These are phyloP conservation scores for Komagataea norvegica DNA, from an alignment of 1,139 yeast species.

Conservation along the genomic window DNA sequence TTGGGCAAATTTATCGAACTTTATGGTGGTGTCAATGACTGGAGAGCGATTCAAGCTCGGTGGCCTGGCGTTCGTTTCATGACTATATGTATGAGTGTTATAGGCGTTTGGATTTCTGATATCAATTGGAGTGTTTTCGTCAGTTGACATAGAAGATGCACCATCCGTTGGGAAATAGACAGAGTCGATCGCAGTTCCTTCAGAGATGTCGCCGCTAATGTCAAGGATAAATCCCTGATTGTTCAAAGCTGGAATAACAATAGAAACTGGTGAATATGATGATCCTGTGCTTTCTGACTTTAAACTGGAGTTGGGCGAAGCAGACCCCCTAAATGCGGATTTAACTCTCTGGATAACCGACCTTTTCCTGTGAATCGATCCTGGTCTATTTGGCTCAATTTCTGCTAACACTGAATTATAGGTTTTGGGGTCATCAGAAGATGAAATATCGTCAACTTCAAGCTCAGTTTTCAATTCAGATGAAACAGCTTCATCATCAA, in stretches of 20 bases:
- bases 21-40: slow-evolving; percentile 14
- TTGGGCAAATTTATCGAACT: slow-evolving; percentile 22
- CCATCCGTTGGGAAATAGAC: slow-evolving; percentile 19
- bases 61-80: no score
- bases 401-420: slow-evolving; percentile 1
- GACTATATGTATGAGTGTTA: background rate
- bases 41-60: no score
- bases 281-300: slow-evolving; percentile 15
- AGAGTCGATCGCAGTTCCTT: slow-evolving; percentile 17
- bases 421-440: no score
- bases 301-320: slow-evolving; percentile 1
- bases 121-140: slow-evolving; percentile 16
- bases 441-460: background rate
- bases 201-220: slow-evolving; percentile 16
- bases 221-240: slow-evolving; percentile 14
- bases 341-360: slow-evolving; percentile 13
- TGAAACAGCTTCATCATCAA: background rate
- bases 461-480: no score
- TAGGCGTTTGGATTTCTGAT: slow-evolving; percentile 16
- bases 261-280: slow-evolving; percentile 21
- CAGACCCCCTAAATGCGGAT: slow-evolving; percentile 11
- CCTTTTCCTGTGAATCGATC: slow-evolving; percentile 6
- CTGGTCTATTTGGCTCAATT: background rate
- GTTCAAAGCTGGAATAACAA: slow-evolving; percentile 23
- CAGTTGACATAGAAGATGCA: slow-evolving; percentile 5